Conservation (phyloP, 306 rosid species). For the Lotus japonicus region DNA sequence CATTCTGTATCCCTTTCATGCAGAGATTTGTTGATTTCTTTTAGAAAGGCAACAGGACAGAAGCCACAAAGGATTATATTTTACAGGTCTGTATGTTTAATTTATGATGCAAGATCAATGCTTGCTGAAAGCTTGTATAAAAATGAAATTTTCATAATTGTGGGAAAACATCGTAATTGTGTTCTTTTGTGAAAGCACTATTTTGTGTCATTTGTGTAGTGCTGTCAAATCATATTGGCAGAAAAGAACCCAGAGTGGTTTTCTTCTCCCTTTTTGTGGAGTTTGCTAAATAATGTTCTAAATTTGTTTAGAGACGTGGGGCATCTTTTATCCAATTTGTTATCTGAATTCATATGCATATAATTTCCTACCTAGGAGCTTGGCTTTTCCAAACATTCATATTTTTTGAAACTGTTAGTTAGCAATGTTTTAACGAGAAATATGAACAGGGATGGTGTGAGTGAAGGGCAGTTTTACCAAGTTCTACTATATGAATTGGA, state of each 20-base stretch:
- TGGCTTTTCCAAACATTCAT: too few species aligned
- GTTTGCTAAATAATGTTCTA: background rate
- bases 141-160: background rate
- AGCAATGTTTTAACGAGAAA: background rate
- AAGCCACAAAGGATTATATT: slow-evolving; percentile 89
- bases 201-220: background rate
- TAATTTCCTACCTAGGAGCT: background rate
- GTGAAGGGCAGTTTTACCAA: slow-evolving; percentile 96
- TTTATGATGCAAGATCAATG: background rate
- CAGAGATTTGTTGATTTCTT: slow-evolving; percentile 90
- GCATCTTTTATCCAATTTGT: background rate
- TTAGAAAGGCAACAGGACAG: slow-evolving; percentile 89
- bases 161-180: background rate
- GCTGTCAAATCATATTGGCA: background rate
- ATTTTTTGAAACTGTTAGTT: too few species aligned
- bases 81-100: slow-evolving; percentile 52
- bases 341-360: background rate
- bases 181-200: background rate
- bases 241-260: background rate
- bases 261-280: background rate
- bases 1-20: slow-evolving; percentile 4
- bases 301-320: background rate
- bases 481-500: slow-evolving; percentile 87
- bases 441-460: slow-evolving; percentile 81
- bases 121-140: background rate